Evolutionary conservation across 1,284 basidiomycete genomes (phyloP), one percentile per base, ranked within the genome.

Genomic region (Irpex sp.): DNA sequence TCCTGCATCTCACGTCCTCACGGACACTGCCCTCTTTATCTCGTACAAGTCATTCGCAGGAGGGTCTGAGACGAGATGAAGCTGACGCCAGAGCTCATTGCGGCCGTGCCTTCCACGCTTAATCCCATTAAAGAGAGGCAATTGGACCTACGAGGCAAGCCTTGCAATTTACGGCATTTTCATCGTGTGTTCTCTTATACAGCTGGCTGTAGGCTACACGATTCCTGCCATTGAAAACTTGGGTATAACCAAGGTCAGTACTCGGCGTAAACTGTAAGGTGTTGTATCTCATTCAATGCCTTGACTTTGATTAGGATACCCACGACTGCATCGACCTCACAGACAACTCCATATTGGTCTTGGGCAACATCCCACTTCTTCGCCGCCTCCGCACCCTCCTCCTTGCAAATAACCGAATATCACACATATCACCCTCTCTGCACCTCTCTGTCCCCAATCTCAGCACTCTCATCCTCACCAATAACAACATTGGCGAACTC

Each of bases 171-270:
- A 34, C n/a, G 11, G 56, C 61, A 61, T 66, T 55, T 62, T 49
- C 67, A 62, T 13, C 54, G 31, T 64, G 63, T 57, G 63, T 64
- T 62, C 69, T 71, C 70, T 76, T 68, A 34, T 68, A 73, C 70
- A 72, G 73, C 64, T 65, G 47, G 64, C 66, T 73, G 70, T 75
- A 97, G 95, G 96, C 64, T 93, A 94, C 78, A 97, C 96, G 85
- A 98, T 99, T 73, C 95, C 96, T 55, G 89, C 93, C 60, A 99
- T 99, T 74, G 97, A 99, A 88, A 99, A 99, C 83, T 84, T 99
- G 70, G 97, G 96, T 81, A 95, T 98, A 73, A 97, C 93, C 77
- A 94, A 85, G 86, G 96, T 86, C 79, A 76, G 81, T 82, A 59
- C 64, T 68, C 56, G 57, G 57, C 62, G 34, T 55, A 59, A 70